phyloP scores from a whole-genome alignment of 257 asterid species.

The Solanum sejunctum region DNA sequence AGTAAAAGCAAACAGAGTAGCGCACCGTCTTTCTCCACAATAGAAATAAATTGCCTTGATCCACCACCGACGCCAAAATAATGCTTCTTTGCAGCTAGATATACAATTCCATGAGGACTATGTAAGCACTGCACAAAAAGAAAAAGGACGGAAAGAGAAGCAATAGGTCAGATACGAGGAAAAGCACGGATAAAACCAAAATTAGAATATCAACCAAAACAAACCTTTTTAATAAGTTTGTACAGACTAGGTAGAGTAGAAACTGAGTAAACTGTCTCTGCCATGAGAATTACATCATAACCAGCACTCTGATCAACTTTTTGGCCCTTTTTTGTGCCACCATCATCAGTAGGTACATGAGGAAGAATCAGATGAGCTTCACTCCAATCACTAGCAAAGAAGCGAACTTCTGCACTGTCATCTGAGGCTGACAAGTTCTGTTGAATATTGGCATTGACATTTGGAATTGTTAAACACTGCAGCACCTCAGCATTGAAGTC shows the following conservation, averaged over 20 bases:
- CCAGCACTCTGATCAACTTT: slow-evolving; percentile 15
- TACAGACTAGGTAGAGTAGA: slow-evolving; percentile 54
- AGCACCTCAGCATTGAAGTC: slow-evolving; percentile 93
- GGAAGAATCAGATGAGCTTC: slow-evolving; percentile 60
- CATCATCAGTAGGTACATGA: slow-evolving; percentile 6
- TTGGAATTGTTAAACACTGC: slow-evolving; percentile 72
- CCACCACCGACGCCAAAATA: slow-evolving; percentile 99
- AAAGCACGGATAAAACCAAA: not conserved
- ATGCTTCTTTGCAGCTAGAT: slow-evolving; percentile 92
- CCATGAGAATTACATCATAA: slow-evolving; percentile 88
- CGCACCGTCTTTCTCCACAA: slow-evolving; percentile 78
- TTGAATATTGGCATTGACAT: slow-evolving; percentile 53
- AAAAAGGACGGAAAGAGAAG: not conserved
- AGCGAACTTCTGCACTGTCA: slow-evolving; percentile 40
- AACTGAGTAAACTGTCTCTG: slow-evolving; percentile 90
- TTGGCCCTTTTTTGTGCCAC: not conserved
- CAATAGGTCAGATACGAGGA: slow-evolving; percentile 1
- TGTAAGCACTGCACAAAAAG: slow-evolving; percentile 39
- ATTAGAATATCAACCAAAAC: not conserved
- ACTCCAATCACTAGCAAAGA: slow-evolving; percentile 90
- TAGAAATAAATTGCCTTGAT: slow-evolving; percentile 65
- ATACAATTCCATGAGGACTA: slow-evolving; percentile 55
- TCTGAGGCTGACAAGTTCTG: slow-evolving; percentile 13
- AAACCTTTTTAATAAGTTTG: slow-evolving; percentile 68
- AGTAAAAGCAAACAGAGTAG: not conserved